Percentiles rank a stretch among this genome's conserved stretches.
Evolutionary conservation across 2,329 filamentous ascomycete species (phyloP).

Genomic region (Emericellopsis cladophorae): DNA sequence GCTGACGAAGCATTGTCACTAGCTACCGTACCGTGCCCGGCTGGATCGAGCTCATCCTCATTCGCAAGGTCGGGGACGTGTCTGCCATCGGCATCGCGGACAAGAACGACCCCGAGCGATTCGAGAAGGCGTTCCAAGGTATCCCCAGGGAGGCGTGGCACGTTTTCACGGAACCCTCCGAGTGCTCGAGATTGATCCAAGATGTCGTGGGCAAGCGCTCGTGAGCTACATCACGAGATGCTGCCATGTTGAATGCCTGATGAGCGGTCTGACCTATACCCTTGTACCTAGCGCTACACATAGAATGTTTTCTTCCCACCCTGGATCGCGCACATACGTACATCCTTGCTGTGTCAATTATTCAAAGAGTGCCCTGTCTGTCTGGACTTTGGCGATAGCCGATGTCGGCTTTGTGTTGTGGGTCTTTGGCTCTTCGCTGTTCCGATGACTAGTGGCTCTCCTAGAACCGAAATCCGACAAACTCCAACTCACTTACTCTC

Average conservation of each 20-base stretch:
- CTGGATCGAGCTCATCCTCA: constrained; percentile 77
- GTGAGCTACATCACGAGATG: background rate
- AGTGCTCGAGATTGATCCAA: constrained; percentile 33
- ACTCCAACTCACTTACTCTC: background rate
- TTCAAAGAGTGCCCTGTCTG: too few species aligned
- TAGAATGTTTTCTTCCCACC: too few species aligned
- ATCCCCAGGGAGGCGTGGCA: constrained; percentile 63
- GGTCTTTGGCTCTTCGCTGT: background rate
- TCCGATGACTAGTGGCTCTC: too few species aligned
- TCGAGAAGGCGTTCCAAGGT: constrained; percentile 69
- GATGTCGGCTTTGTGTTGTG: constrained; percentile 1
- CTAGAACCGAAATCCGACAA: constrained; percentile 1
- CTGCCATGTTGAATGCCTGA: too few species aligned
- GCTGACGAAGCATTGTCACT: constrained; percentile 4
- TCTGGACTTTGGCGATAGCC: background rate
- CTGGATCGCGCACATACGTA: too few species aligned
- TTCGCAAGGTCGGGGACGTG: constrained; percentile 71
- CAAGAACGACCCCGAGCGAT: constrained; percentile 62
- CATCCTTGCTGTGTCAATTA: too few species aligned
- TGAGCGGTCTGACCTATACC: too few species aligned
- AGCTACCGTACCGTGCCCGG: constrained; percentile 51
- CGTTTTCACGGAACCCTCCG: constrained; percentile 66
- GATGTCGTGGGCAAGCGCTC: constrained; percentile 7
- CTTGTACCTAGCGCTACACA: too few species aligned
- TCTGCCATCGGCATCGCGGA: constrained; percentile 55